Conservation (phyloP, 2,329 filamentous ascomycete species). For the Microsporum canis region DNA sequence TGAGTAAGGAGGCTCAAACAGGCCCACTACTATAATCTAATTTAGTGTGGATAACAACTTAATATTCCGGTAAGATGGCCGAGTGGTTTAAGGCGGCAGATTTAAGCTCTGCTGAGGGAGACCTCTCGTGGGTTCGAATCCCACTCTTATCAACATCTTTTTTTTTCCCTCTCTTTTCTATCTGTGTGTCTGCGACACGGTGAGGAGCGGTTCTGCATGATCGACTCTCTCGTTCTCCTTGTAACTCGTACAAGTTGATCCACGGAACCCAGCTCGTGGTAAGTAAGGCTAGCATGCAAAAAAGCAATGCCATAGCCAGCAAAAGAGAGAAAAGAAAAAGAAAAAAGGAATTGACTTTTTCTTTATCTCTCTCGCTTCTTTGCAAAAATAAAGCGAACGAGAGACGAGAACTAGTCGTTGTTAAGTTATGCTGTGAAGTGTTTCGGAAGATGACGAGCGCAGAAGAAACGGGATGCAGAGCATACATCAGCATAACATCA, state of each 20-base stretch:
- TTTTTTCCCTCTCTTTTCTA: neutral
- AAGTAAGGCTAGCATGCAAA: neutral
- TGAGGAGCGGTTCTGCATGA: neutral
- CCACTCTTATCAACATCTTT: conserved; percentile 4
- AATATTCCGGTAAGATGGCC: conserved; percentile 4
- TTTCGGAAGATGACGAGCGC: no score
- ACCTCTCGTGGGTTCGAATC: conserved; percentile 5
- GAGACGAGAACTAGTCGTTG: no score
- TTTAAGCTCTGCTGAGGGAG: conserved; percentile 4
- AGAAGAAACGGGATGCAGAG: no score
- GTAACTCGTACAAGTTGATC: neutral
- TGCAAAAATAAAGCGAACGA: neutral
- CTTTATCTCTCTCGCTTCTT: neutral
- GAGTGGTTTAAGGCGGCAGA: conserved; percentile 5
- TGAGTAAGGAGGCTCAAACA: neutral
- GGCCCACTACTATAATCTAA: neutral
- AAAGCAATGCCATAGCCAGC: neutral
- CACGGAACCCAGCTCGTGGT: neutral
- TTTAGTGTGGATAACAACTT: neutral
- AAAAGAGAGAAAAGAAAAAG: neutral
- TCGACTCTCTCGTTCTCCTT: neutral
- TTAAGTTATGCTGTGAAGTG: no score
- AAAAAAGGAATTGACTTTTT: neutral
- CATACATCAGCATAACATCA: no score
- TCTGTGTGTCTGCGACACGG: neutral